Evolutionary conservation across 345 rosid species (phyloP), one percentile per base, ranked within the genome.

Genomic region (Iberis pinnata): DNA sequence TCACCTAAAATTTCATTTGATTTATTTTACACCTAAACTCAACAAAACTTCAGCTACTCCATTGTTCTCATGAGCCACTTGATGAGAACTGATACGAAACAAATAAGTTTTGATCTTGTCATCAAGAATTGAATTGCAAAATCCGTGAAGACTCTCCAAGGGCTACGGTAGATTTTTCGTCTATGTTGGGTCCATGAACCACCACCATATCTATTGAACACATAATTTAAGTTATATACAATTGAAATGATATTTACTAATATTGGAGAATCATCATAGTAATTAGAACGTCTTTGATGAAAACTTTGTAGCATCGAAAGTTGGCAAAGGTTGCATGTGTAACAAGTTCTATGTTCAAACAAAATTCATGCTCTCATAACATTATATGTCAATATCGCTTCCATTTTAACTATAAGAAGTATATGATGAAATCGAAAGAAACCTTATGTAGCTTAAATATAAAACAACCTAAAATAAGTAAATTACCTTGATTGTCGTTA

Each of bases 291-390:
- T 58, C 70, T 72, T 63, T 56, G 81, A 55, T 75, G 72, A 55
- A 83, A 80, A 64, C 67, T 67, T 58, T 73, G 76, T 8, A 81
- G 60, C 82, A 78, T 77, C 19, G 93, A 75, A 53, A 81, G 75
- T 22, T 81, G 88, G 71, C 75, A 73, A 55, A 78, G 76, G 49
- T 73, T 79, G 78, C 63, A 79, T 25, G 77, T 53, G 55, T 65
- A 79, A 55, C 71, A 74, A 71, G 71, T 70, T 50, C 76, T 66
- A 11, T 64, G 70, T 60, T 60, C 80, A 33, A 63, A 68, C 1
- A 61, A 56, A 71, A 59, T 37, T 83, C 87, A 60, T 74, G 82
- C 26, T 73, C 83, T 71, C 75, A 64, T 45, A 38, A 41, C 46
- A 12, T 70, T 57, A 40, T 15, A 43, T 20, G 12, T 3, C 0